Base-by-base conservation (phyloP, 495 filamentous ascomycete species). In the Cercophora sp. region DNA sequence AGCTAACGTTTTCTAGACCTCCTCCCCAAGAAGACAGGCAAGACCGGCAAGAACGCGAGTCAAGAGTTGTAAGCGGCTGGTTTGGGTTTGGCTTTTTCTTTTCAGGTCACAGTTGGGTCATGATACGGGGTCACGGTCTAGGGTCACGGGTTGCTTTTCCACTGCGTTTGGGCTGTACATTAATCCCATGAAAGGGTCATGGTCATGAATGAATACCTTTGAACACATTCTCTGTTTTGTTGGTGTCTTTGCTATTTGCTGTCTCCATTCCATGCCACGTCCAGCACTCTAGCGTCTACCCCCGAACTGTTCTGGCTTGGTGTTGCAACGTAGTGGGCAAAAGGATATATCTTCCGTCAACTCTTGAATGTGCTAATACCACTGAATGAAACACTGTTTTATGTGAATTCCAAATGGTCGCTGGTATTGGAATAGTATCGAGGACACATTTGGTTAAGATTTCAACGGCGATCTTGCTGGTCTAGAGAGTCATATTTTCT, bases 21-120 rank as follows among this genome's bases (percentile, higher is more conserved):
- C 39, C 85, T 96, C 18, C 91, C 91, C 72, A 96, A 96, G 89
- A 96, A 96, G 86, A 94, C 91, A 34, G 80, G 84, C 67, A 96
- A 95, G 85, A 78, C 81, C 71, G 89, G 87, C 73, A 95, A 95
- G 85, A 84, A 79, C 67, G 76, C 83, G 44, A 91, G 87, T 77
- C 90, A 95, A 79, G 91, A 96, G 81, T 78, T 96, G 73, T 96
- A 85, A 79, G 63, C 69, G 66, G 67, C 51, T 74, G 78, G 70
- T 72, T 74, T 78, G 78, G 74, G 59, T 82, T 77, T 78, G 70
- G 71, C 72, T 77, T 74, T 83, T 79, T 74, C 73, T 74, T 79
- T 82, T 85, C 81, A 75, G 73, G 72, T 74, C 76, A 79, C 31
- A 36, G 81, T 85, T 84, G 85, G 87, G 88, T 80, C 74, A 79